Percentiles rank a stretch among this genome's conserved stretches.
Evolutionary conservation across 495 filamentous ascomycete species (phyloP).

Genomic region (Entonaema liquescens): DNA sequence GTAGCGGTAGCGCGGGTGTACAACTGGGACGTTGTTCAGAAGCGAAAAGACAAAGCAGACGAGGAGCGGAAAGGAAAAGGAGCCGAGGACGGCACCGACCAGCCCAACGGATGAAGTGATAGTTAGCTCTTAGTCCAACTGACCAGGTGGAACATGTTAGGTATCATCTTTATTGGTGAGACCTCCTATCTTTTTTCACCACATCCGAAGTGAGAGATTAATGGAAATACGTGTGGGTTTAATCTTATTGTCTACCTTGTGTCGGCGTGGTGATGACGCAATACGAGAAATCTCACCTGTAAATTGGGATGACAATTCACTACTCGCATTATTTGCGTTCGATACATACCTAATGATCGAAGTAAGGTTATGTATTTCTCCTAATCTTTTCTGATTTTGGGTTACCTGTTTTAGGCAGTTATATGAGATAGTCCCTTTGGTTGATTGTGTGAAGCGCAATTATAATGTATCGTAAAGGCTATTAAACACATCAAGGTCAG

Average conservation of each 20-base stretch:
- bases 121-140: not conserved
- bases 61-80: constrained; percentile 58
- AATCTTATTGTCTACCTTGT: not conserved
- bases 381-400: constrained; percentile 7
- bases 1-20: constrained; percentile 97
- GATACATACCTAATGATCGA: not conserved
- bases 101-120: constrained; percentile 43
- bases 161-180: constrained; percentile 4
- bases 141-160: not conserved
- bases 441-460: no score
- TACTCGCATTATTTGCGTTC: constrained; percentile 5
- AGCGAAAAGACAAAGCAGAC: constrained; percentile 86
- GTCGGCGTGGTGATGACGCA: constrained; percentile 19
- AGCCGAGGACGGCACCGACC: constrained; percentile 42
- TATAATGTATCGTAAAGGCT: no score
- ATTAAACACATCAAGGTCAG: no score
- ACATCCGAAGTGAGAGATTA: not conserved
- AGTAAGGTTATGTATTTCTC: not conserved
- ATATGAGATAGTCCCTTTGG: not conserved
- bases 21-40: constrained; percentile 96
- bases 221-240: not conserved
- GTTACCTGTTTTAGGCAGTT: not conserved
- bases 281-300: constrained; percentile 2
- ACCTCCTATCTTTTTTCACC: not conserved
- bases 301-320: constrained; percentile 4